Percentiles rank a stretch among this genome's conserved stretches.
These are phyloP conservation scores for Teratosphaeria epicoccoides DNA, from an alignment of 2,329 filamentous ascomycete genomes.

Conservation along the genomic window DNA sequence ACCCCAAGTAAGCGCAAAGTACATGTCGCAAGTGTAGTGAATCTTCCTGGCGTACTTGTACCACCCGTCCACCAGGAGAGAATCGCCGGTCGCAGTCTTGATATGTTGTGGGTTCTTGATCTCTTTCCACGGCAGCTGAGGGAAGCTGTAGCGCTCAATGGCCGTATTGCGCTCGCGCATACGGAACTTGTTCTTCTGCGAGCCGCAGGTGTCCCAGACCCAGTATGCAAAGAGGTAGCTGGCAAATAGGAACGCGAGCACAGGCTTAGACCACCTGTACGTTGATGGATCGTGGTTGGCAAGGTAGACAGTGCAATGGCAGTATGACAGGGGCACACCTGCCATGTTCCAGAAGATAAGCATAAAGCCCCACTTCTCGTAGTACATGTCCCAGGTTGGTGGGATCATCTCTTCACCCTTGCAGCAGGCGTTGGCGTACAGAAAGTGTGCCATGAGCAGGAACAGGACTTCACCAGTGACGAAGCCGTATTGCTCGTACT, in stretches of 20 bases:
- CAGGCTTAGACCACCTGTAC: conserved; percentile 65
- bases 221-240: conserved; percentile 79
- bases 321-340: conserved; percentile 82
- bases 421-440: conserved; percentile 84
- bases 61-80: conserved; percentile 77
- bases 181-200: conserved; percentile 88
- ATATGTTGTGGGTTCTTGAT: conserved; percentile 73
- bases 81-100: conserved; percentile 59
- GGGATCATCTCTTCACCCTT: conserved; percentile 89
- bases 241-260: conserved; percentile 53
- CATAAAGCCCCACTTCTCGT: conserved; percentile 96
- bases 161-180: conserved; percentile 63
- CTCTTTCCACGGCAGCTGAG: conserved; percentile 80
- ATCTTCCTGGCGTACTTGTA: conserved; percentile 43
- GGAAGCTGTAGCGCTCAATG: conserved; percentile 67
- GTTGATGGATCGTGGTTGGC: conserved; percentile 69
- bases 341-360: conserved; percentile 96
- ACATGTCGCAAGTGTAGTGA: conserved; percentile 72
- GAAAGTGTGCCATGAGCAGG: conserved; percentile 77
- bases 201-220: conserved; percentile 86
- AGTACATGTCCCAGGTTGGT: conserved; percentile 92
- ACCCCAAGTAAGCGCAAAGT: conserved; percentile 68
- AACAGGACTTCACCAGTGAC: conserved; percentile 77
- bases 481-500: conserved; percentile 77
- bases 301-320: conserved; percentile 83